Evolutionary conservation across 1,284 basidiomycete genomes (phyloP), one percentile per base, ranked within the genome.

Genomic region (Ustilago crameri): DNA sequence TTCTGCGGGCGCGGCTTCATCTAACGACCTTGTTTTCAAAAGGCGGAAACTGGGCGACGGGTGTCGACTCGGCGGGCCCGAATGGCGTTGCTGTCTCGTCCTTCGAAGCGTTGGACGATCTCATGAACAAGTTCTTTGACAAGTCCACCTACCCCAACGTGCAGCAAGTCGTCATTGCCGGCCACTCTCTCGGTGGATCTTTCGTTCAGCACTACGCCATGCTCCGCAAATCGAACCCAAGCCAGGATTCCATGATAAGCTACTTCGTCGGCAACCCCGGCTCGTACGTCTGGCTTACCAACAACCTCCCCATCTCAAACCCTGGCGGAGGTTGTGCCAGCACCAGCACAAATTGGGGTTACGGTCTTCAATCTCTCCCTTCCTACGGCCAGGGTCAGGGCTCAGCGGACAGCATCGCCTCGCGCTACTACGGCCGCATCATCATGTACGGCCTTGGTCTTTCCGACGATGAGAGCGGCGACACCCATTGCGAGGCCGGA

Each of bases 171-270:
- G 64, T 75, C 37, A 49, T 82, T 20, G 79, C 64, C 1, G 81
- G 81, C 3, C 81, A 82, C 50, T 78, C 75, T 12, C 54, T 82
- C 20, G 81, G 81, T 3, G 78, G 64, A 0, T 60, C 68, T 8
- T 53, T 79, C 41, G 57, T 64, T 4, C 80, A 81, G 46, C 74
- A 77, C 38, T 82, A 82, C 22, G 75, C 81, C 20, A 74, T 82
- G 66, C 49, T 79, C 3, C 58, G 77, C 27, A 73, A 78, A 46
- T 12, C 56, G 7, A 66, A 67, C 41, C 5, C 50, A 3, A 42
- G 67, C 15, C 56, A 75, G 26, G 74, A 78, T 20, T 44, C 43
- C 27, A 65, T 52, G 47, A 42, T 78, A n/a, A 52, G 52, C 45
- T 80, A 63, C 59, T 75, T 71, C 55, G 55, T 77, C 41, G 76